Conservation (phyloP, 805 yeast genomes). For the Zygotorulaspora florentina region DNA sequence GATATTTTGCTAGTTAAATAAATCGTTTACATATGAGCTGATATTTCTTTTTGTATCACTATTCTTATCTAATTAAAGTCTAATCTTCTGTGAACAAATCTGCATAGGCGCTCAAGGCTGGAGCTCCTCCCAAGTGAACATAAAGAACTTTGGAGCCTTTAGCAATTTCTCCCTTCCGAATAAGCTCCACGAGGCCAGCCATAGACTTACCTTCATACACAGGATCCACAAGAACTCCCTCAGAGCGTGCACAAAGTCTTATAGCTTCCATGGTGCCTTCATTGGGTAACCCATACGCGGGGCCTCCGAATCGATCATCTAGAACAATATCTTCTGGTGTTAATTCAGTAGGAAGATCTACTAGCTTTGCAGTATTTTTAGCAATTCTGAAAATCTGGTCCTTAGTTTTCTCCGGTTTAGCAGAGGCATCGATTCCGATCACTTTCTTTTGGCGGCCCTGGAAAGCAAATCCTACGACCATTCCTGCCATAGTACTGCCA, state of each 20-base stretch:
- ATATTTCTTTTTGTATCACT: neutral
- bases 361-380: constrained; percentile 32
- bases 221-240: constrained; percentile 38
- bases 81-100: constrained; percentile 8
- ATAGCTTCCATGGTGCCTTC: constrained; percentile 38
- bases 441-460: constrained; percentile 32
- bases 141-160: constrained; percentile 32
- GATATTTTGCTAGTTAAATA: neutral
- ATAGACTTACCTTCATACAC: constrained; percentile 38
- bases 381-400: constrained; percentile 36
- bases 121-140: constrained; percentile 36
- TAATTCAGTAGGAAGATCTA: constrained; percentile 29
- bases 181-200: constrained; percentile 32
- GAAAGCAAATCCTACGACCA: constrained; percentile 35
- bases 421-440: constrained; percentile 37
- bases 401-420: constrained; percentile 36
- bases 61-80: neutral
- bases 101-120: constrained; percentile 22
- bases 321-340: constrained; percentile 26
- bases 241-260: constrained; percentile 34
- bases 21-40: neutral
- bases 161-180: constrained; percentile 27
- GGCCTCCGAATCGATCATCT: constrained; percentile 35
- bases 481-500: constrained; percentile 35
- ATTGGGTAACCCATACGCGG: constrained; percentile 36